Evolutionary conservation across 1,139 yeast genomes (phyloP), one percentile per base, ranked within the genome.

Genomic region (Hansenula lynferdii): DNA sequence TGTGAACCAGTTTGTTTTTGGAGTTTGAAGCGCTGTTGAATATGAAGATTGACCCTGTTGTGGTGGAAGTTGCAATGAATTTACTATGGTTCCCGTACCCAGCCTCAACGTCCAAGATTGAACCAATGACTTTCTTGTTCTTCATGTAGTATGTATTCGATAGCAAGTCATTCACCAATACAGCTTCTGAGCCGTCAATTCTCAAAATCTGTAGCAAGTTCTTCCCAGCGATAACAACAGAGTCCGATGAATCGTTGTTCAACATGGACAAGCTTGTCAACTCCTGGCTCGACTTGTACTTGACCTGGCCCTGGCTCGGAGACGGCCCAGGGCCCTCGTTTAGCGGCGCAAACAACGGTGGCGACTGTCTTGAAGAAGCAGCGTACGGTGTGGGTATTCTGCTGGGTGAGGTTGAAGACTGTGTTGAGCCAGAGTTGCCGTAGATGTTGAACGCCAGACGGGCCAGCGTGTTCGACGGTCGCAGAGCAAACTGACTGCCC

Each of bases 151-250:
- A 46, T 15, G 48, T 47, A 15, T 57, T 58, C 9, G 61, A 44
- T 3, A 58, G 42, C n/a, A 67, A 41, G 29, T 67, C 71, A 24
- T 57, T 58, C 3, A 35, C 31, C 9, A 26, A 22, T 15, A 56
- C 57, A 2, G 59, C 39, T 47, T 60, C 40, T 51, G 60, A 58
- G 58, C 75, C 58, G 6, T 44, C 50, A 14, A 77, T 56, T 29
- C 69, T 67, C 34, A 78, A 54, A 8, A 78, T 49, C 47, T 74
- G 77, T 36, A 80, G 60, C 44, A 71, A 66, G 49, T 77, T 77
- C 45, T 78, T 72, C 1, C 85, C 84, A 2, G 84, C 84, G 9
- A 78, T 59, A 0, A 76, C 75, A 16, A 76, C 72, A 42, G 72
- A 66, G 44, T 72, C 67, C 18, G 57, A 60, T 12, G 66, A 59